These are phyloP conservation scores for Aspergillus sp. DNA, from an alignment of 2,329 filamentous ascomycete species.

Conservation along the genomic window DNA sequence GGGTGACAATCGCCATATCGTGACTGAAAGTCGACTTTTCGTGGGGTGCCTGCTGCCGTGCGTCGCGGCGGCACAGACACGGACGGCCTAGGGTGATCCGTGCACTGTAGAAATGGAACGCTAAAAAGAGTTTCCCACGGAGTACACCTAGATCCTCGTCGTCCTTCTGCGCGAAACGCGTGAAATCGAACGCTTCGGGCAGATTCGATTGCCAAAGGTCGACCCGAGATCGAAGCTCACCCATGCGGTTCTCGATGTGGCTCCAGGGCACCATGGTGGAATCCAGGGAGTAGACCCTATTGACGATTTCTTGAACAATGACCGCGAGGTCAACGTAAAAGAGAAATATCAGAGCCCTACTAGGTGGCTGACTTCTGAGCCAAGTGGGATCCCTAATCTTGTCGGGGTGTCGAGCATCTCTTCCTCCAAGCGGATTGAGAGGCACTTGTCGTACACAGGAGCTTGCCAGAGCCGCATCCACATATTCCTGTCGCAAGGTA, in stretches of 20 bases:
- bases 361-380: constrained; percentile 37
- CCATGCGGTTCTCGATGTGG: constrained; percentile 42
- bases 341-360: constrained; percentile 37
- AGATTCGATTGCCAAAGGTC: constrained; percentile 41
- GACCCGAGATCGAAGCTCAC: constrained; percentile 36
- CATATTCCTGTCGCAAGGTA: constrained; percentile 30
- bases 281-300: constrained; percentile 43
- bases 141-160: constrained; percentile 32
- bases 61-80: constrained; percentile 46
- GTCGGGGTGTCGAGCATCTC: constrained; percentile 21
- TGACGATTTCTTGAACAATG: constrained; percentile 42
- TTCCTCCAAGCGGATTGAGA: constrained; percentile 29
- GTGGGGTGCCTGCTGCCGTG: constrained; percentile 25
- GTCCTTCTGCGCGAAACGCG: constrained; percentile 35
- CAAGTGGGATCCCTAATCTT: constrained; percentile 31
- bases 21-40: constrained; percentile 37
- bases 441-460: constrained; percentile 31
- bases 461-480: constrained; percentile 33
- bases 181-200: constrained; percentile 39
- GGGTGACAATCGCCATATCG: constrained; percentile 37
- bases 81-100: constrained; percentile 46
- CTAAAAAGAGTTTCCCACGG: constrained; percentile 41
- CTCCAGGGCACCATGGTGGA: constrained; percentile 40
- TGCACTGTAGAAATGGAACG: constrained; percentile 46
- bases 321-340: constrained; percentile 41